These are phyloP conservation scores for Beauveria rudraprayagi DNA, from an alignment of 2,329 filamentous ascomycete genomes.

Conservation along the genomic window DNA sequence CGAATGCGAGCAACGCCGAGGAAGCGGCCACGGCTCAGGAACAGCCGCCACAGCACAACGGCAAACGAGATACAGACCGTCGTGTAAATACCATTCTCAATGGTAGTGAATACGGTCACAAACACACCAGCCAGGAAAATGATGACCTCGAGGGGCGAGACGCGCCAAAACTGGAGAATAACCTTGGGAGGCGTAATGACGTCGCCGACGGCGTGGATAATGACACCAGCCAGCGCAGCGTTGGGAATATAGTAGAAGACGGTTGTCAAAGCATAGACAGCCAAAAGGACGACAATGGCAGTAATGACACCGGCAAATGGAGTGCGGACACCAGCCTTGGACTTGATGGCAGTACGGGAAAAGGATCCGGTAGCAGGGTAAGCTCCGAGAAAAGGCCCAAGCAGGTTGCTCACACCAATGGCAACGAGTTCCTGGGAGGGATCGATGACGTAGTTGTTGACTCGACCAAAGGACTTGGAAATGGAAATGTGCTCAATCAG, in stretches of 20 bases:
- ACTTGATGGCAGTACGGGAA: slow-evolving; percentile 92
- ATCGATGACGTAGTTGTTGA: slow-evolving; percentile 95
- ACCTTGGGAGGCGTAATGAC: slow-evolving; percentile 86
- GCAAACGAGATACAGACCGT: slow-evolving; percentile 72
- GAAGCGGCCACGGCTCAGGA: slow-evolving; percentile 76
- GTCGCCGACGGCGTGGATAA: slow-evolving; percentile 92
- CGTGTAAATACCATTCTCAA: slow-evolving; percentile 88
- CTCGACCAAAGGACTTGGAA: slow-evolving; percentile 88
- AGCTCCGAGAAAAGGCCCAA: slow-evolving; percentile 84
- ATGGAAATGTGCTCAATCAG: slow-evolving; percentile 96
- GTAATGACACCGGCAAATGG: slow-evolving; percentile 88
- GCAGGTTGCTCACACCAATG: slow-evolving; percentile 81
- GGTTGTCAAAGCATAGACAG: slow-evolving; percentile 78
- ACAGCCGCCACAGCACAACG: slow-evolving; percentile 72
- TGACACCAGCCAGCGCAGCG: slow-evolving; percentile 74
- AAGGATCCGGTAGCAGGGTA: slow-evolving; percentile 95
- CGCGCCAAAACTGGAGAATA: slow-evolving; percentile 90
- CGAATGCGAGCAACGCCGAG: slow-evolving; percentile 44
- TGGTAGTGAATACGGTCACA: slow-evolving; percentile 78
- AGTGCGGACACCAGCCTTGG: slow-evolving; percentile 89
- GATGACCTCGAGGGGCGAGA: slow-evolving; percentile 80
- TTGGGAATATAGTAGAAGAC: slow-evolving; percentile 93
- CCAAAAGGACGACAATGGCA: slow-evolving; percentile 73
- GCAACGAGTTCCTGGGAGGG: slow-evolving; percentile 94
- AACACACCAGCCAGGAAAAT: slow-evolving; percentile 93